Conservation (phyloP, 306 rosid species). For the Abrus precatorius region DNA sequence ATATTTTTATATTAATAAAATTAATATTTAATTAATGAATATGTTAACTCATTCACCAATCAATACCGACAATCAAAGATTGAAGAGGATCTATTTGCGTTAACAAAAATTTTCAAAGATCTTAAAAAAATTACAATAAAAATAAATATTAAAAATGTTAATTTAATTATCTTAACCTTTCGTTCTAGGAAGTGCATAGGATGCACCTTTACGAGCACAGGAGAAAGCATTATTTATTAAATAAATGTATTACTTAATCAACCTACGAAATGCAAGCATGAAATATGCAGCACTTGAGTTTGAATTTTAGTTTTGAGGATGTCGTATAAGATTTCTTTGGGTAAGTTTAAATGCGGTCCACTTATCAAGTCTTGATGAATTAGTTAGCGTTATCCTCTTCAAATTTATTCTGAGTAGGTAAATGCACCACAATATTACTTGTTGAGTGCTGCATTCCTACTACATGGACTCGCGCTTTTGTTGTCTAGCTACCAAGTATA, state of each 20-base stretch:
- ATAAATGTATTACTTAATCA: background rate
- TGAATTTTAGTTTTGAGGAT: background rate
- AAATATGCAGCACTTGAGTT: background rate
- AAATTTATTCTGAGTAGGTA: slow-evolving; percentile 2
- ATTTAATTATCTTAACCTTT: no score
- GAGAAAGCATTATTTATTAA: background rate
- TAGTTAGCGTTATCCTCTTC: background rate
- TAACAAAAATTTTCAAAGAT: no score
- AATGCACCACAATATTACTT: background rate
- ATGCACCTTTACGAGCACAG: no score
- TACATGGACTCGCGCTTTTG: slow-evolving; percentile 11
- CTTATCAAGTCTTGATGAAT: background rate
- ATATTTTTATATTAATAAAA: no score
- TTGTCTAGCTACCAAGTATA: background rate
- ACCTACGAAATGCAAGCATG: background rate
- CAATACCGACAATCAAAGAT: no score
- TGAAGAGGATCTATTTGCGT: no score
- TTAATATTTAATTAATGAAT: no score
- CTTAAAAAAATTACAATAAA: no score
- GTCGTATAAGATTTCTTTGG: background rate
- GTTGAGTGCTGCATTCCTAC: background rate
- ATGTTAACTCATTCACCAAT: no score
- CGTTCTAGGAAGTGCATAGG: no score
- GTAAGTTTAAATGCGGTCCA: slow-evolving; percentile 1
- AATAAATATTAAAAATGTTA: no score